Evolutionary conservation across 83 land plant species (phyloP).

Genomic region (Thuja plicata): DNA sequence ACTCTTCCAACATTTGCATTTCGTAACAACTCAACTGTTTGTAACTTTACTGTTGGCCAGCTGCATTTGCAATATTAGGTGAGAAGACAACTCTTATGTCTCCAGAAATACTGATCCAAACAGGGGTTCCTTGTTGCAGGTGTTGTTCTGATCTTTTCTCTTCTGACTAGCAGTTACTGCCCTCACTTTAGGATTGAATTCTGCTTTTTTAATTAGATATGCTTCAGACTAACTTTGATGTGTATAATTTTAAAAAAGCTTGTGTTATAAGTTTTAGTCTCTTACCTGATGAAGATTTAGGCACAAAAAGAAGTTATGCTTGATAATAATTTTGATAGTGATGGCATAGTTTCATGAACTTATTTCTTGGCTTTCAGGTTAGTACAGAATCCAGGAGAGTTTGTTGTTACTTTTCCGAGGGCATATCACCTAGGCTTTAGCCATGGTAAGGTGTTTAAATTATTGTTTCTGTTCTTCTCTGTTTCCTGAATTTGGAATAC

Average conservation of each 20-base stretch:
- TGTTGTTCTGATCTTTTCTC: constrained; percentile 18
- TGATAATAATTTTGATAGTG: not conserved
- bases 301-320: not conserved
- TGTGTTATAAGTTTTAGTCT: not conserved
- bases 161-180: not conserved
- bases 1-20: not conserved
- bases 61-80: constrained; percentile 65
- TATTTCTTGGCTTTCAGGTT: constrained; percentile 49
- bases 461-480: not conserved
- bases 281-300: not conserved
- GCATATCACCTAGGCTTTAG: constrained; percentile 99
- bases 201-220: not conserved
- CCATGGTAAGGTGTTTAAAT: constrained; percentile 68
- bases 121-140: constrained; percentile 91
- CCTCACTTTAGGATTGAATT: not conserved
- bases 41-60: constrained; percentile 31
- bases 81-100: constrained; percentile 88
- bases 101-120: constrained; percentile 64
- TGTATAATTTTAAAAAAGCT: not conserved
- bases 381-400: constrained; percentile 96
- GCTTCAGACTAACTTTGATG: not conserved
- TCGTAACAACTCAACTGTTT: not conserved
- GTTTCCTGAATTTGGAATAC: not conserved
- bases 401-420: constrained; percentile 98
- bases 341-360: not conserved